These are phyloP conservation scores for Rhynchosporium secalis DNA, from an alignment of 2,329 filamentous ascomycete species.

Conservation along the genomic window DNA sequence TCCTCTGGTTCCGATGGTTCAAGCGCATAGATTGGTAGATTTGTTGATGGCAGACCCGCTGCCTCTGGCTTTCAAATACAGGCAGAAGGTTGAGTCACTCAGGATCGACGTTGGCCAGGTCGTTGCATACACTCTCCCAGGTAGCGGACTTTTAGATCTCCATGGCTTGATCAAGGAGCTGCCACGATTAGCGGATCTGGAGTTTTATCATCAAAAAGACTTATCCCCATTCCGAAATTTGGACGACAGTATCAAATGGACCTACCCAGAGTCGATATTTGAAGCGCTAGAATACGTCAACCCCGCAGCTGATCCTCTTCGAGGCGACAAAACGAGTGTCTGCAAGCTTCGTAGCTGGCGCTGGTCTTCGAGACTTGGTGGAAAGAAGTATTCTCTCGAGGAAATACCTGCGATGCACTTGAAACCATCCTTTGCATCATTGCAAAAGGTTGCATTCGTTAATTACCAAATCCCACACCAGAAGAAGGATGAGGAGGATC, in stretches of 20 bases:
- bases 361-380: slow-evolving; percentile 59
- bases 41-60: slow-evolving; percentile 45
- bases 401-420: slow-evolving; percentile 55
- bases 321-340: slow-evolving; percentile 36
- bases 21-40: slow-evolving; percentile 53
- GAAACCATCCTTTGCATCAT: slow-evolving; percentile 54
- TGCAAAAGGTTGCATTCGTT: slow-evolving; percentile 60
- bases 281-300: slow-evolving; percentile 60
- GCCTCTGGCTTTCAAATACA: slow-evolving; percentile 35
- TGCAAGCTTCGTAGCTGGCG: slow-evolving; percentile 54
- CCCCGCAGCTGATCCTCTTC: slow-evolving; percentile 36
- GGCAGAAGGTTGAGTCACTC: slow-evolving; percentile 38
- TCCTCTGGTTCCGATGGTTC: slow-evolving; percentile 56
- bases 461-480: slow-evolving; percentile 61
- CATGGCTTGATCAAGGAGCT: slow-evolving; percentile 60
- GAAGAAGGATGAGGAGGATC: slow-evolving; percentile 37
- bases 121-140: slow-evolving; percentile 54
- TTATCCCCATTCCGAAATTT: slow-evolving; percentile 63
- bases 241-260: slow-evolving; percentile 62
- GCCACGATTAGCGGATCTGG: slow-evolving; percentile 66
- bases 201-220: slow-evolving; percentile 71
- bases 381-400: slow-evolving; percentile 48
- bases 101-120: slow-evolving; percentile 44
- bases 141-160: slow-evolving; percentile 56
- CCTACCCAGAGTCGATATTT: slow-evolving; percentile 67